Evolutionary conservation across 148 eudicot genomes (phyloP), one percentile per base, ranked within the genome.

Genomic region (Drosera capensis): DNA sequence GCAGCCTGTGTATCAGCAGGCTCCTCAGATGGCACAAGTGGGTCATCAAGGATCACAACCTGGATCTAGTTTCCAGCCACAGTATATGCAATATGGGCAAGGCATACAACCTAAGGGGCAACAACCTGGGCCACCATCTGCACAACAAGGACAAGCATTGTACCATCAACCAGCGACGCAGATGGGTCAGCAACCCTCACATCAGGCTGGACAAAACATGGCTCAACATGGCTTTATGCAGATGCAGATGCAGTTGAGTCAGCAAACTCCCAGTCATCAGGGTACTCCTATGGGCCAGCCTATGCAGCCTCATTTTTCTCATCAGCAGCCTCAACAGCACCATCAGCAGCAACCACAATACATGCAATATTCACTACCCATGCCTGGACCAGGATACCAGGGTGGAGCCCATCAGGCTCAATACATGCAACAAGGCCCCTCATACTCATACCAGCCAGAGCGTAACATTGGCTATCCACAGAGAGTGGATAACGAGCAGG

Each of bases 401-500:
- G 57, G 25, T 57, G 58, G 65, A 15, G 80, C 58, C 26, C 73
- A 62, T 45, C 84, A 63, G 20, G 38, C 73, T 53, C 92, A 62
- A 40, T 68, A 63, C 48, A 51, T 52, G 42, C 60, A 66, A 57
- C 95, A 77, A 52, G 82, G 69, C 40, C 73, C 68, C 34, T 70
- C 54, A 9, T 71, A 70, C 51, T 45, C 76, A 1, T 61, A 71
- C 45, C 79, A 64, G 34, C 83, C 65, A 42, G 96, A 82, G 58
- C 62, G 67, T 26, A 74, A 55, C 59, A 41, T 59, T 18, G 77
- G 64, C 26, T 43, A 53, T 16, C 59, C 58, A 38, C 79, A 39
- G 8, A 78, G 66, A 40, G 82, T 75, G 29, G 83, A 86, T 49
- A 51, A n/a, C n/a, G n/a, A n/a, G n/a, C n/a, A n/a, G n/a, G n/a